Evolutionary conservation across 106 monocot species (phyloP).

Genomic region (Apostasia shenzhenica): DNA sequence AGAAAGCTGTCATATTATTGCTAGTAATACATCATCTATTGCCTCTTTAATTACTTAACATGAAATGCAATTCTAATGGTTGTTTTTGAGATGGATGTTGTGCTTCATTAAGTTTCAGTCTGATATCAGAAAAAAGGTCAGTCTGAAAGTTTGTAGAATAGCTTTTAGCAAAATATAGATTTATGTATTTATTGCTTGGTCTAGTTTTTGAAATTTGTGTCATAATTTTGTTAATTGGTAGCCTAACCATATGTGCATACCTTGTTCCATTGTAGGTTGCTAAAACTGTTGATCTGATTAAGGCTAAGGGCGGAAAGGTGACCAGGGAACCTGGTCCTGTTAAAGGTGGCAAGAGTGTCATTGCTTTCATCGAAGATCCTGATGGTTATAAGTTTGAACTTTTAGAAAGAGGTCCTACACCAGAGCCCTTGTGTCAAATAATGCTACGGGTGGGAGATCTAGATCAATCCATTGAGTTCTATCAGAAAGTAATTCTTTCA

Average conservation of each 20-base stretch:
- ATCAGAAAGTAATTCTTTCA: slow-evolving; percentile 53
- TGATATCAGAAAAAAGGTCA: no score
- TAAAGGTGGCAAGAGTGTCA: slow-evolving; percentile 66
- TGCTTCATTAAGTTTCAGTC: no score
- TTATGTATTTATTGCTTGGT: no score
- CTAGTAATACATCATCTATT: no score
- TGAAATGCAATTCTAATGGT: no score
- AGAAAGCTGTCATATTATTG: no score
- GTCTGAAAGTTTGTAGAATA: no score
- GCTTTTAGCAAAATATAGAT: no score
- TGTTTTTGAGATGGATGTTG: no score
- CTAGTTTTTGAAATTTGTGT: no score
- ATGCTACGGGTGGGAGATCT: slow-evolving; percentile 90
- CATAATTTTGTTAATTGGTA: no score
- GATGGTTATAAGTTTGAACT: slow-evolving; percentile 95
- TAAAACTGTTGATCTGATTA: slow-evolving; percentile 70
- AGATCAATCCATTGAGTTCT: slow-evolving; percentile 66
- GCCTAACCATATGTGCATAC: background rate
- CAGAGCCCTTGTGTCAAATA: slow-evolving; percentile 87
- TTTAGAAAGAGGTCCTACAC: slow-evolving; percentile 67
- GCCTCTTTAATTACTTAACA: no score
- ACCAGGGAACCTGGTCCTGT: slow-evolving; percentile 85
- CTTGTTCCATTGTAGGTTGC: slow-evolving; percentile 30
- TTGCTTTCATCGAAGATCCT: slow-evolving; percentile 88
- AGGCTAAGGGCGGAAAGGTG: slow-evolving; percentile 86